Percentiles rank a stretch among this genome's conserved stretches.
Conservation (phyloP, 2,329 filamentous ascomycete genomes). For the Claviceps sp. region DNA sequence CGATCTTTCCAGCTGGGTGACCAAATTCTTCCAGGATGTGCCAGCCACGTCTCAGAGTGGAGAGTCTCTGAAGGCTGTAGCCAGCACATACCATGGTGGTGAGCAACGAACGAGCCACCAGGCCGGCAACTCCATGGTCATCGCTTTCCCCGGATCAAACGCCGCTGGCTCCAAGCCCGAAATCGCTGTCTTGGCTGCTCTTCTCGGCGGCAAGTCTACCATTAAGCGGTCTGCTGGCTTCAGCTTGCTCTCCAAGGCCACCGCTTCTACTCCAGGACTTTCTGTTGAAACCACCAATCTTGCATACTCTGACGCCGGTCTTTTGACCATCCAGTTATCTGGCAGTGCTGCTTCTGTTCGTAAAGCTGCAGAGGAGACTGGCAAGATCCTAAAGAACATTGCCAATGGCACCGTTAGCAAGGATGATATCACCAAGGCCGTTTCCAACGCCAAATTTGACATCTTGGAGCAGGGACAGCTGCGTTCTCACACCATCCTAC, state of each 20-base stretch:
- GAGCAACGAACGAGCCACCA: slow-evolving; percentile 78
- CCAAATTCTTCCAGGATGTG: slow-evolving; percentile 75
- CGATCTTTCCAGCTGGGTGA: slow-evolving; percentile 77
- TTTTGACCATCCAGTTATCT: slow-evolving; percentile 69
- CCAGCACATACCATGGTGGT: slow-evolving; percentile 84
- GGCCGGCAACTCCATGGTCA: slow-evolving; percentile 68
- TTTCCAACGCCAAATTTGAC: slow-evolving; percentile 86
- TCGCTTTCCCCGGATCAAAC: slow-evolving; percentile 87
- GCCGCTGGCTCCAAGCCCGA: slow-evolving; percentile 77
- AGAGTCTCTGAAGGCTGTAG: slow-evolving; percentile 41
- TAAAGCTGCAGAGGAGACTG: slow-evolving; percentile 60
- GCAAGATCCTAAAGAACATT: slow-evolving; percentile 71
- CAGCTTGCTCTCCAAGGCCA: slow-evolving; percentile 74
- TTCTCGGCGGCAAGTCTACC: slow-evolving; percentile 78
- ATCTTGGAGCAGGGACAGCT: slow-evolving; percentile 72
- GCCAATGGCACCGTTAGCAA: slow-evolving; percentile 61
- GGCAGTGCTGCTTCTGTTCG: slow-evolving; percentile 63
- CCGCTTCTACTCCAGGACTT: slow-evolving; percentile 51
- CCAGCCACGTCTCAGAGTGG: slow-evolving; percentile 39
- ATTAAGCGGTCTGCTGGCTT: slow-evolving; percentile 97
- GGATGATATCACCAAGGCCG: slow-evolving; percentile 84
- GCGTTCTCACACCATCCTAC: slow-evolving; percentile 62
- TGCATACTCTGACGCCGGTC: slow-evolving; percentile 87
- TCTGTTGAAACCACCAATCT: slow-evolving; percentile 62
- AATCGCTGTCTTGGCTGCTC: slow-evolving; percentile 70